Evolutionary conservation across 2,329 filamentous ascomycete genomes (phyloP).

Genomic region (Diaporthe batatas): DNA sequence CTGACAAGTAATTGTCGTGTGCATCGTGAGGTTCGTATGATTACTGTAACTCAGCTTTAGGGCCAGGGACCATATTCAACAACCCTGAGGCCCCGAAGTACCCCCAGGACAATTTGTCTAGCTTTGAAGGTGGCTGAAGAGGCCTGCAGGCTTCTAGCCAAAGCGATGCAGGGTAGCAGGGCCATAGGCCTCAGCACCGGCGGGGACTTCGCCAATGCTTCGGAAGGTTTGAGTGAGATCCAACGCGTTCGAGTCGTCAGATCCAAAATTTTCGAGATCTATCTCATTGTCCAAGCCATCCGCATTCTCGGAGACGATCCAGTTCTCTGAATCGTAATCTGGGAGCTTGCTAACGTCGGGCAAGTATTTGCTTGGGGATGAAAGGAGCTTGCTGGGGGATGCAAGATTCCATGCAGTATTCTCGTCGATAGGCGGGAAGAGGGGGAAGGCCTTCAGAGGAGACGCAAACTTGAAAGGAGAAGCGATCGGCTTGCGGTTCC

Average conservation of each 20-base stretch:
- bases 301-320: constrained; percentile 32
- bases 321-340: constrained; percentile 36
- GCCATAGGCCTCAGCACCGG: constrained; percentile 37
- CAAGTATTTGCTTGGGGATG: constrained; percentile 67
- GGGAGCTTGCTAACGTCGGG: constrained; percentile 49
- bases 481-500: constrained; percentile 38
- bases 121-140: constrained; percentile 13
- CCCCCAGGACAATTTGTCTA: neutral
- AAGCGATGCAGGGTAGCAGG: constrained; percentile 41
- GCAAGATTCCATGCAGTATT: constrained; percentile 56
- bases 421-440: constrained; percentile 53
- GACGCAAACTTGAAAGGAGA: constrained; percentile 38
- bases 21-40: constrained; percentile 31
- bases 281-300: constrained; percentile 26
- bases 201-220: constrained; percentile 40
- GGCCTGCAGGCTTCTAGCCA: constrained; percentile 35
- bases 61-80: neutral
- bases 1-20: constrained; percentile 10
- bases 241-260: constrained; percentile 36
- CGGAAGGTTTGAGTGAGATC: constrained; percentile 42
- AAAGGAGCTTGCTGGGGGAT: constrained; percentile 69
- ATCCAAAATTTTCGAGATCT: constrained; percentile 37
- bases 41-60: neutral
- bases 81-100: neutral
- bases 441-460: constrained; percentile 39